Conservation (phyloP, 495 filamentous ascomycete species). For the Penicillium salamii region DNA sequence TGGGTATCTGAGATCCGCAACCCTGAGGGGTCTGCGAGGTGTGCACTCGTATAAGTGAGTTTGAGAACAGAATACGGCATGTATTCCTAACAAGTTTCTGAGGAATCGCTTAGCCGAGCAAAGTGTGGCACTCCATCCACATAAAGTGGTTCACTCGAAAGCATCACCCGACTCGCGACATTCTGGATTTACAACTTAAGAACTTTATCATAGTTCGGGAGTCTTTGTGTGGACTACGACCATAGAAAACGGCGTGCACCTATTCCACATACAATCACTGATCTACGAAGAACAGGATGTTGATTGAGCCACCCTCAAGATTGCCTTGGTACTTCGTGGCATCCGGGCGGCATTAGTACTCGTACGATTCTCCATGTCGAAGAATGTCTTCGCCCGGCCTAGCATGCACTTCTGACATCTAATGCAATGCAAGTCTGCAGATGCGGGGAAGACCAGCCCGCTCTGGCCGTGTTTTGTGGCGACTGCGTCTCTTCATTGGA, state of each 20-base stretch:
- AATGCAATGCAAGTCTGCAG: neutral
- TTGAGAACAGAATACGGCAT: conserved; percentile 4
- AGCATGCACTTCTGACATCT: conserved; percentile 9
- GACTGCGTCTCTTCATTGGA: conserved; percentile 6
- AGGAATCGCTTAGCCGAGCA: neutral
- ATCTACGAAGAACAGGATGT: no score
- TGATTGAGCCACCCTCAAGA: no score
- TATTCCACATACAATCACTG: no score
- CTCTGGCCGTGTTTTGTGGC: neutral
- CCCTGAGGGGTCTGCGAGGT: no score
- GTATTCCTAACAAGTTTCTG: no score
- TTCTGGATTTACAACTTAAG: conserved; percentile 3
- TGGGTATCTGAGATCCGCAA: no score
- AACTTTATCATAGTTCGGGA: neutral
- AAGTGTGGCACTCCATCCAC: neutral
- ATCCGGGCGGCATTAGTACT: no score
- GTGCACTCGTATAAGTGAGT: no score
- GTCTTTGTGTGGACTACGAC: no score
- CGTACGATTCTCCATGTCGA: conserved; percentile 19
- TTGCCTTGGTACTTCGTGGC: no score
- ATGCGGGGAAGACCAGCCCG: conserved; percentile 8
- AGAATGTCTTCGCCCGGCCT: neutral
- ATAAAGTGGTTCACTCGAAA: conserved; percentile 1
- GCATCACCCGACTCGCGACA: conserved; percentile 5
- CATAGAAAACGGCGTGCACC: no score